Conservation (phyloP, 495 filamentous ascomycete genomes). For the Aspergillus cavernicola region DNA sequence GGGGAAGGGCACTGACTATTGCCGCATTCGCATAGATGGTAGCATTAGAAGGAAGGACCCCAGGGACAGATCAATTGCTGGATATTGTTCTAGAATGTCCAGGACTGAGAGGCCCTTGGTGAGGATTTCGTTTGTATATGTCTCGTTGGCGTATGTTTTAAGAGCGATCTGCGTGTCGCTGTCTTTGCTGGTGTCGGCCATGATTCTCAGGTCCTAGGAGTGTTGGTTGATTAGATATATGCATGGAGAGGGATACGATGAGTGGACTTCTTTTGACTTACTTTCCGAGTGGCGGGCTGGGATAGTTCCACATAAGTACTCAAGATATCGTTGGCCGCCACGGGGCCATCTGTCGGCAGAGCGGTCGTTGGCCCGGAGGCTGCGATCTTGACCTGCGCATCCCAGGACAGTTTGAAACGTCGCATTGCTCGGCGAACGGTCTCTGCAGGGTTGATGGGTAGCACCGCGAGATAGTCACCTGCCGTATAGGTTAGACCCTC, state of each 20-base stretch:
- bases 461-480: slow-evolving; percentile 15
- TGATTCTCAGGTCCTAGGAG: neutral
- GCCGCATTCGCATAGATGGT: slow-evolving; percentile 58
- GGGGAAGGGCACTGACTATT: slow-evolving; percentile 39
- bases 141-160: neutral
- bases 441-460: neutral
- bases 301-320: slow-evolving; percentile 5
- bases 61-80: slow-evolving; percentile 53
- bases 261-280: neutral
- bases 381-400: neutral
- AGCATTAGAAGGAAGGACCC: slow-evolving; percentile 46
- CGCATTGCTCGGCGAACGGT: slow-evolving; percentile 4
- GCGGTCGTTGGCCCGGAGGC: neutral
- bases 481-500: neutral
- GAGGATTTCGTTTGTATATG: neutral
- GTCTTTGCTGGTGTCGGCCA: slow-evolving; percentile 4
- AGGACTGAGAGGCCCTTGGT: neutral
- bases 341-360: neutral
- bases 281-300: slow-evolving; percentile 2
- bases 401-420: slow-evolving; percentile 4
- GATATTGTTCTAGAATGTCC: slow-evolving; percentile 8
- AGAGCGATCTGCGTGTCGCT: neutral
- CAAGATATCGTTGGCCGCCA: neutral
- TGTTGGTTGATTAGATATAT: neutral
- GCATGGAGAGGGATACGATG: neutral